Percentiles rank a stretch among this genome's conserved stretches.
phyloP scores from a whole-genome alignment of 352 stramenopile species.

The Phytopythium oedochilum region DNA sequence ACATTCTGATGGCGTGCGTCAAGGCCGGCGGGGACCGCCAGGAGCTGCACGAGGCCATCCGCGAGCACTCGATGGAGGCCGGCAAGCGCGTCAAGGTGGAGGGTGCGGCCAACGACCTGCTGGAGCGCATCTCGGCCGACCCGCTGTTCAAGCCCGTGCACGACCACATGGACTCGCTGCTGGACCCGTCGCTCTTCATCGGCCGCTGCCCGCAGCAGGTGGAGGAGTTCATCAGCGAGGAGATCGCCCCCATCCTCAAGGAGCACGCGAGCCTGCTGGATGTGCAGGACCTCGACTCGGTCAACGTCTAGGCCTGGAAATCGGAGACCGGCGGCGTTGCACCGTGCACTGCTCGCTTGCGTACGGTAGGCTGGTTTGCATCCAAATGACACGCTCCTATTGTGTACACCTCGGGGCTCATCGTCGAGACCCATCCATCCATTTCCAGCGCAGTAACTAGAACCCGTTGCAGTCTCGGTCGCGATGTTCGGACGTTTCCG shows the following conservation, averaged over 20 bases:
- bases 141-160: slow-evolving; percentile 94
- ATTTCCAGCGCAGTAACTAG: too few relatives aligned
- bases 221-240: slow-evolving; percentile 95
- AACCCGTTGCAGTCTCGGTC: too few relatives aligned
- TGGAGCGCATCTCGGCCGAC: slow-evolving; percentile 96
- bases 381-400: too few relatives aligned
- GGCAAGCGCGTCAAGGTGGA: slow-evolving; percentile 97
- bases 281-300: slow-evolving; percentile 91
- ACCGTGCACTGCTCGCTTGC: too few relatives aligned
- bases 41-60: slow-evolving; percentile 97
- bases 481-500: too few relatives aligned
- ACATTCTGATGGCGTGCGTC: slow-evolving; percentile 99
- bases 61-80: slow-evolving; percentile 98
- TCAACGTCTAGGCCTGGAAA: slow-evolving; percentile 91
- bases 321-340: too few relatives aligned
- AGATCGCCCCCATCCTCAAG: slow-evolving; percentile 93
- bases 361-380: too few relatives aligned
- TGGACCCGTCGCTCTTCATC: slow-evolving; percentile 97
- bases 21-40: slow-evolving; percentile 98
- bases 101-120: slow-evolving; percentile 96
- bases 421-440: too few relatives aligned
- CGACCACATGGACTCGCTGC: slow-evolving; percentile 91
- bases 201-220: slow-evolving; percentile 95
- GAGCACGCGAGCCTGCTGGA: slow-evolving; percentile 86
- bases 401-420: too few relatives aligned